These are phyloP conservation scores for Trypanosoma platydactyli DNA, from an alignment of 208 protist genomes.

Conservation along the genomic window DNA sequence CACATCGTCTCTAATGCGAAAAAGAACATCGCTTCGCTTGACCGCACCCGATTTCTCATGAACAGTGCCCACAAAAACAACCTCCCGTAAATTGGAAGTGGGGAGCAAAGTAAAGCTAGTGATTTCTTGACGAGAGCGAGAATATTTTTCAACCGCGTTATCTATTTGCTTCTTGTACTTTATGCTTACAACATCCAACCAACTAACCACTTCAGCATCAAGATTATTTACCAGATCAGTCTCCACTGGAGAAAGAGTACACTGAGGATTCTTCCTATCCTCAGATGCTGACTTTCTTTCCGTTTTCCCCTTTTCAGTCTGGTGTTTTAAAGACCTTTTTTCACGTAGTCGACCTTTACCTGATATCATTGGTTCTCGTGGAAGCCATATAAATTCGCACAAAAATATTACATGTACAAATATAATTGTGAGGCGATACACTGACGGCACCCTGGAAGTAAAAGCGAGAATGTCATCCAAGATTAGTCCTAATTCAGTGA, in stretches of 20 bases:
- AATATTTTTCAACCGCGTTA: constrained; percentile 21
- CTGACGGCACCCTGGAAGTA: constrained; percentile 64
- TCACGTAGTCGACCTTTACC: neutral
- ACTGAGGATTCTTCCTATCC: neutral
- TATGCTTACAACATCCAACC: constrained; percentile 46
- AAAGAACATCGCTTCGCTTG: constrained; percentile 16
- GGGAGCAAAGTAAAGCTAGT: constrained; percentile 35
- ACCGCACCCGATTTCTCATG: neutral
- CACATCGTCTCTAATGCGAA: constrained; percentile 25
- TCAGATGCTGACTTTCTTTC: constrained; percentile 5
- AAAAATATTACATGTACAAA: constrained; percentile 59
- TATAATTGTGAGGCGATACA: constrained; percentile 64
- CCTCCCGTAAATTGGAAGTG: constrained; percentile 39
- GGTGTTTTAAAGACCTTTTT: constrained; percentile 1
- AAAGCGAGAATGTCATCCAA: constrained; percentile 87
- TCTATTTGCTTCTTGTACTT: constrained; percentile 59
- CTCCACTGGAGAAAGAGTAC: constrained; percentile 32
- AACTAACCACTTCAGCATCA: constrained; percentile 46
- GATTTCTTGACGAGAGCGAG: constrained; percentile 15
- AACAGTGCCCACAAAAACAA: constrained; percentile 34
- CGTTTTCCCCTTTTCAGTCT: constrained; percentile 6
- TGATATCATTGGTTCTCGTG: constrained; percentile 58
- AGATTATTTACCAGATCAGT: constrained; percentile 39
- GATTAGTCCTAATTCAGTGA: constrained; percentile 58
- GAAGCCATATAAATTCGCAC: constrained; percentile 56